Conservation (phyloP, 805 yeast genomes). For the Lipomyces orientalis region DNA sequence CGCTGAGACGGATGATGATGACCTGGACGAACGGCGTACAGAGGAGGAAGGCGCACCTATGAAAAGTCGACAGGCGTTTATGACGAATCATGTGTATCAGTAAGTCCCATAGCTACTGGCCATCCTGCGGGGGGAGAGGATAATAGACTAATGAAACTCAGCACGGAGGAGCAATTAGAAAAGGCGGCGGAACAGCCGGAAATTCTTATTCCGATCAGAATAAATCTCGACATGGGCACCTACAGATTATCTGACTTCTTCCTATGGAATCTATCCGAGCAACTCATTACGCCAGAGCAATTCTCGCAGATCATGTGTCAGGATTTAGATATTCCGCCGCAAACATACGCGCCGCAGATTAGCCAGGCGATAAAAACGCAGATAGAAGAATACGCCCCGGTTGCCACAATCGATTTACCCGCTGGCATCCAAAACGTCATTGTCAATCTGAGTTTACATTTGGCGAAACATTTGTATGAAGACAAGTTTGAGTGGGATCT, state of each 20-base stretch:
- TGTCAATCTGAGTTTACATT: constrained; percentile 77
- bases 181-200: constrained; percentile 52
- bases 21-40: constrained; percentile 17
- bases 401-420: constrained; percentile 66
- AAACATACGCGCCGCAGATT: constrained; percentile 61
- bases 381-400: constrained; percentile 72
- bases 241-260: constrained; percentile 65
- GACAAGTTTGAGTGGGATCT: constrained; percentile 97
- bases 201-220: constrained; percentile 67
- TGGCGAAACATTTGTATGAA: constrained; percentile 82
- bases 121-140: no score
- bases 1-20: constrained; percentile 35
- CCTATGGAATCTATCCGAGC: constrained; percentile 68
- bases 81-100: constrained; percentile 33
- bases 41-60: constrained; percentile 13
- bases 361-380: constrained; percentile 77
- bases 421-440: constrained; percentile 71
- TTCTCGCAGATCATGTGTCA: constrained; percentile 76
- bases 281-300: constrained; percentile 70
- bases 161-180: constrained; percentile 46
- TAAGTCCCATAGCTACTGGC: background rate
- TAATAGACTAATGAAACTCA: background rate
- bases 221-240: constrained; percentile 64
- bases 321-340: constrained; percentile 79
- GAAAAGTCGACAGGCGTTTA: constrained; percentile 25